Evolutionary conservation across 2,329 filamentous ascomycete genomes (phyloP).

Genomic region (Bipolaris victoriae): DNA sequence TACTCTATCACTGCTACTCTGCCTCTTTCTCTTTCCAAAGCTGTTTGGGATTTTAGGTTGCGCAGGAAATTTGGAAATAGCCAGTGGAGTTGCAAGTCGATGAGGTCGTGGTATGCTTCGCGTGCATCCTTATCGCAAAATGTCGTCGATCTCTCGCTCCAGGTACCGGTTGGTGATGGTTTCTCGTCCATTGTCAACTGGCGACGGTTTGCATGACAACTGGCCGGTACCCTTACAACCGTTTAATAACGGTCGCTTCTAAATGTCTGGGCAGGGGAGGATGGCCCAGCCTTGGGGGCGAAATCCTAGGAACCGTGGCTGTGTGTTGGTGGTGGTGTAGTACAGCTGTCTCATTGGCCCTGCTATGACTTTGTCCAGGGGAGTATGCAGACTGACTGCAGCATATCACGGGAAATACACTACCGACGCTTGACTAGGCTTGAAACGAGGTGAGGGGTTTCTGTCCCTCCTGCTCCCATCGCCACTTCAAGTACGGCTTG

Average conservation of each 20-base stretch:
- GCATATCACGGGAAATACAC: neutral
- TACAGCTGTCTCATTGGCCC: neutral
- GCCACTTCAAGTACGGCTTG: conserved; percentile 84
- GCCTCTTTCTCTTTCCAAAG: conserved; percentile 5
- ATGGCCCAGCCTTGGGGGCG: neutral
- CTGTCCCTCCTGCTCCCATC: conserved; percentile 76
- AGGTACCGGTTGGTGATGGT: neutral
- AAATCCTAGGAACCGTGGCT: neutral
- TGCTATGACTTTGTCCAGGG: neutral
- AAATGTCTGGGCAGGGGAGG: neutral
- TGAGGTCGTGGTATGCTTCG: conserved; percentile 4
- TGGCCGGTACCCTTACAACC: neutral
- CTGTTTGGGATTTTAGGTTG: conserved; percentile 2
- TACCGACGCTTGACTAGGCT: neutral
- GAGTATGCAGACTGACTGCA: neutral
- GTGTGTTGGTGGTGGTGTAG: neutral
- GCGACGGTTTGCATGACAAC: neutral
- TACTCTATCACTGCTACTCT: conserved; percentile 9
- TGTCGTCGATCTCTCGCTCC: conserved; percentile 4
- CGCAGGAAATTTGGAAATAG: conserved; percentile 6
- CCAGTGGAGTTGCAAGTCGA: conserved; percentile 1
- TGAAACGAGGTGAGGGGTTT: neutral
- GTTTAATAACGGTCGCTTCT: neutral
- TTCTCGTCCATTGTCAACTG: neutral
- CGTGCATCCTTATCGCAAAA: conserved; percentile 8